Conservation (phyloP, 768 basidiomycete genomes). For the Candolleomyces eurysporus region DNA sequence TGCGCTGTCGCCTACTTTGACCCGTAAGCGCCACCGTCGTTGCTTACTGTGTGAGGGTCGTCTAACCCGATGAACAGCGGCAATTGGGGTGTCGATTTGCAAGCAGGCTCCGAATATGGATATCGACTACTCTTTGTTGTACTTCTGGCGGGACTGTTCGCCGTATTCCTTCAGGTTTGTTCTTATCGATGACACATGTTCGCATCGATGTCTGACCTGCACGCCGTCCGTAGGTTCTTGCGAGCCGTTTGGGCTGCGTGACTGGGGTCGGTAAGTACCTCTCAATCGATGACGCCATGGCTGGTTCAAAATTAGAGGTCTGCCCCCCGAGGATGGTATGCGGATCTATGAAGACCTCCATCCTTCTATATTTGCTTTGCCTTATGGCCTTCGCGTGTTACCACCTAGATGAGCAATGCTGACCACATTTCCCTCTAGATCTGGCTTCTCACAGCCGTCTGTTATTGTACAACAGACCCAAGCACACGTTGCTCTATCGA, state of each 20-base stretch:
- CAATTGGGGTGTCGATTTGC: conserved; percentile 89
- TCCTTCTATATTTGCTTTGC: no score
- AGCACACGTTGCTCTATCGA: conserved; percentile 53
- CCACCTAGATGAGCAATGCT: conserved; percentile 1
- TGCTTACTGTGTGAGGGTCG: conserved; percentile 1
- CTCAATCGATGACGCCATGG: no score
- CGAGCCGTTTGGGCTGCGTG: conserved; percentile 78
- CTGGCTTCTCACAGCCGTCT: conserved; percentile 59
- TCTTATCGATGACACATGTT: neutral
- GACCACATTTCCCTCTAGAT: conserved; percentile 29
- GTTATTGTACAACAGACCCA: conserved; percentile 64
- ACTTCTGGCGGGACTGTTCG: conserved; percentile 77
- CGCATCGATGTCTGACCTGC: neutral
- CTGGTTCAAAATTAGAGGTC: no score
- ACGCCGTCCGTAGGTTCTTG: conserved; percentile 51
- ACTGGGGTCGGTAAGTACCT: conserved; percentile 65
- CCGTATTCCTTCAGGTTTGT: conserved; percentile 75
- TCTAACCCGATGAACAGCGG: conserved; percentile 44
- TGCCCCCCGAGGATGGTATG: no score
- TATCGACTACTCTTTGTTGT: conserved; percentile 87
- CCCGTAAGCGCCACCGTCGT: conserved; percentile 50
- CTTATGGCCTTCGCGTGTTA: no score
- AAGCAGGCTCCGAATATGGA: conserved; percentile 83
- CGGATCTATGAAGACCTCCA: no score
- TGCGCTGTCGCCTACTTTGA: conserved; percentile 90